Percentiles rank a stretch among this genome's conserved stretches.
Conservation (phyloP, 441 rosid species). For the Populus tomentosa region DNA sequence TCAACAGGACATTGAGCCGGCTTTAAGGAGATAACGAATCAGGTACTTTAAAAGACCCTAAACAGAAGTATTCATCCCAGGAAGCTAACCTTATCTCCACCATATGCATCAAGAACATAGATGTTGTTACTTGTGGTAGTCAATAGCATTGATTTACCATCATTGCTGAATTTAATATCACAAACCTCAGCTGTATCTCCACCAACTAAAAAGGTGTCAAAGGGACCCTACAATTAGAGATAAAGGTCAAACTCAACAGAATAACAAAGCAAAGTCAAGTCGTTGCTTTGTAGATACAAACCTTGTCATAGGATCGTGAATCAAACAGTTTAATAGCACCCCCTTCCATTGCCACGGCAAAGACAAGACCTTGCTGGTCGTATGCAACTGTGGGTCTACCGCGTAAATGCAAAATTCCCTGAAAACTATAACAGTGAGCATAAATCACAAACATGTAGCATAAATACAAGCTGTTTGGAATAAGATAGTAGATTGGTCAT, state of each 20-base stretch:
- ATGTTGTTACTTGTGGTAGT: constrained; percentile 77
- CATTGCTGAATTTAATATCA: constrained; percentile 92
- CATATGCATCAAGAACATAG: constrained; percentile 88
- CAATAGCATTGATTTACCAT: constrained; percentile 90
- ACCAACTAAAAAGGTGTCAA: constrained; percentile 92
- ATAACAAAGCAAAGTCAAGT: not conserved
- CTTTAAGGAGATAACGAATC: not conserved
- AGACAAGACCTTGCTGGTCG: constrained; percentile 94
- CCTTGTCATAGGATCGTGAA: constrained; percentile 93
- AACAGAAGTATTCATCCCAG: not conserved
- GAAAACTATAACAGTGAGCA: constrained; percentile 58
- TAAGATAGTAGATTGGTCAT: not conserved
- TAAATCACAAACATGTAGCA: constrained; percentile 34
- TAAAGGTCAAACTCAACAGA: constrained; percentile 12
- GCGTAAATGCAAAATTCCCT: constrained; percentile 84
- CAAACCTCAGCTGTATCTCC: constrained; percentile 95
- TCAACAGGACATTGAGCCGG: not conserved
- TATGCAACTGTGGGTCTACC: constrained; percentile 96
- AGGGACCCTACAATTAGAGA: constrained; percentile 67
- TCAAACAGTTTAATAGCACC: constrained; percentile 94
- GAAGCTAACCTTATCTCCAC: constrained; percentile 78
- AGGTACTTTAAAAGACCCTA: not conserved
- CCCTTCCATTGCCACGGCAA: constrained; percentile 99
- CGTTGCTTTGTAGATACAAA: constrained; percentile 18
- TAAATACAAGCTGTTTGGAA: not conserved